Conservation (phyloP, 2,329 filamentous ascomycete species). For the Pseudopithomyces maydicus region DNA sequence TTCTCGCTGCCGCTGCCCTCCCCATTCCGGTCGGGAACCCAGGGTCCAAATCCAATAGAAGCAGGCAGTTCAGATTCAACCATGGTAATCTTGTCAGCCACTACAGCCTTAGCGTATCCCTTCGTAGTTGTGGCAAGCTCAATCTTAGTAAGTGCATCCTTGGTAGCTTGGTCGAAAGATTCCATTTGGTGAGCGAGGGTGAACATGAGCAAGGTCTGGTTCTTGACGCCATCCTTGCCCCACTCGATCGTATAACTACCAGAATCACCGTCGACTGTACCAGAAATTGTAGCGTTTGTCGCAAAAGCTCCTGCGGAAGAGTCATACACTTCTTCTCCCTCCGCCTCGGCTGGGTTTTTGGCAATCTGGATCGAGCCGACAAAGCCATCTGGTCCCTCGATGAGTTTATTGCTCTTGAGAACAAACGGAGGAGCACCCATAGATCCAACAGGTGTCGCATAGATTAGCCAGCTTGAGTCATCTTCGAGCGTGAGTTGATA, state of each 20-base stretch:
- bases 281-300: conserved; percentile 59
- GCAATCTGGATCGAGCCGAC: conserved; percentile 81
- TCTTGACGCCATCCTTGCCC: conserved; percentile 67
- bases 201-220: conserved; percentile 76
- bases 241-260: conserved; percentile 79
- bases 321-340: conserved; percentile 72
- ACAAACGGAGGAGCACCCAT: conserved; percentile 68
- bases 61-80: conserved; percentile 71
- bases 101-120: conserved; percentile 74
- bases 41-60: conserved; percentile 79
- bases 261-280: conserved; percentile 45
- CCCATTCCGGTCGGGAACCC: conserved; percentile 59
- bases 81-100: conserved; percentile 64
- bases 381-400: conserved; percentile 71
- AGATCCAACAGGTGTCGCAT: conserved; percentile 66
- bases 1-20: conserved; percentile 43
- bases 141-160: conserved; percentile 57
- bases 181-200: conserved; percentile 85
- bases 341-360: conserved; percentile 67
- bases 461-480: conserved; percentile 74
- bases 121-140: conserved; percentile 83
- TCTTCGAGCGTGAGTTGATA: conserved; percentile 77
- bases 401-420: conserved; percentile 67
- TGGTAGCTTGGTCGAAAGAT: conserved; percentile 67
- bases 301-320: conserved; percentile 77